Conservation (phyloP, 345 rosid species). For the Combretum micranthum region DNA sequence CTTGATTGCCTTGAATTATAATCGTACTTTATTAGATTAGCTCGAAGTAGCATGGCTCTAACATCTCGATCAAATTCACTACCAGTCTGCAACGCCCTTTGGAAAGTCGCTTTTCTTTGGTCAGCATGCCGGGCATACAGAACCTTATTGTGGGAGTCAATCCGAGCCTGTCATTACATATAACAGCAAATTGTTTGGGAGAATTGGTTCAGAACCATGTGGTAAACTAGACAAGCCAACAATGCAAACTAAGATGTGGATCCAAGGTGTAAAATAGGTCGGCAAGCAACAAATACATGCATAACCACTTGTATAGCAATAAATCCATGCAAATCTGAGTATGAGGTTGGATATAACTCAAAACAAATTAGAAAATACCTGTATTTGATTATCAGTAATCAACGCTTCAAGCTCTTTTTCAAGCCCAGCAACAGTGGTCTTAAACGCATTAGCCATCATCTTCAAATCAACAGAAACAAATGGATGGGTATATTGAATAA, state of each 20-base stretch:
- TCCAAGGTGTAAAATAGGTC: too few species aligned
- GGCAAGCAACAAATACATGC: too few species aligned
- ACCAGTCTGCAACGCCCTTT: constrained; percentile 92
- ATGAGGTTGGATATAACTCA: neutral
- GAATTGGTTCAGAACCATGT: neutral
- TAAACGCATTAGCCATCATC: constrained; percentile 98
- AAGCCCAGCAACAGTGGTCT: constrained; percentile 72
- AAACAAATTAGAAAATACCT: constrained; percentile 36
- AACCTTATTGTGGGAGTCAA: constrained; percentile 96
- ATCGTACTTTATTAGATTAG: constrained; percentile 81
- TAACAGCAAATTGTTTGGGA: neutral
- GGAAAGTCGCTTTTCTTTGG: constrained; percentile 93
- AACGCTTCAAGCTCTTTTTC: constrained; percentile 86
- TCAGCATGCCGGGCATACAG: constrained; percentile 95
- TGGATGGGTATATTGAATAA: constrained; percentile 96
- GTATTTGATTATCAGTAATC: constrained; percentile 94
- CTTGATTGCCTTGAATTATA: constrained; percentile 50
- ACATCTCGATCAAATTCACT: constrained; percentile 83
- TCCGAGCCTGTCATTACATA: constrained; percentile 63
- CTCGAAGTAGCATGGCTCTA: constrained; percentile 79
- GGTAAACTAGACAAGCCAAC: neutral
- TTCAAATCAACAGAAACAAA: constrained; percentile 91
- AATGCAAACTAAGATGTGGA: neutral
- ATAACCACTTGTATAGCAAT: neutral
- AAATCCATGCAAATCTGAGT: neutral